Base-by-base conservation (phyloP, 2,329 filamentous ascomycete genomes). In the Alternaria sp. region DNA sequence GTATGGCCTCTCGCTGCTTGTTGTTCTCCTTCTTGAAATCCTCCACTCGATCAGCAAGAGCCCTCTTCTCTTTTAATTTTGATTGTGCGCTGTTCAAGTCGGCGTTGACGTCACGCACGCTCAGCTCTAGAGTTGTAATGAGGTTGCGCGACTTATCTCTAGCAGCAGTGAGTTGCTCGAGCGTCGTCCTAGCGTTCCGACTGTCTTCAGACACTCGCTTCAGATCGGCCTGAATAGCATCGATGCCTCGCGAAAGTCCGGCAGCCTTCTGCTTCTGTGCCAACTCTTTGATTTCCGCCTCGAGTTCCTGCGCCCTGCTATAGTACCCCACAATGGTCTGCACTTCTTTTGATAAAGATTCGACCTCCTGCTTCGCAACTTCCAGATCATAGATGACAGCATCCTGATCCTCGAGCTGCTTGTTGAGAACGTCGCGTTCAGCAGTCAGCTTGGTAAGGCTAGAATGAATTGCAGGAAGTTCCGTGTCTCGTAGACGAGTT, bases 171-270 rank as follows among this genome's bases (percentile, higher is more conserved):
- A 96, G 79, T 69, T 91, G 91, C 7, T 85, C 79, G 12, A 94
- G 84, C 43, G 83, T 85, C 42, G 83, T 83, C 73, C 91, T 93
- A 28, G 88, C 80, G 22, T 81, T 80, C 55, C 89, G 87, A 66
- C 88, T 85, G 72, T 91, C 88, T 61, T 93, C 91, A 20, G 86
- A 86, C 57, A 89, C 84, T 18, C 82, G 80, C 48, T 88, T 87
- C 62, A 93, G 87, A 48, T 93, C 87, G 54, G 91, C 89, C 69
- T 95, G 91, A 54, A 98, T 93, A 66, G 95, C 91, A 54, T 96
- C 91, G 7, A 93, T 85, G 30, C 91, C 91, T 63, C 92, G 88
- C 14, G 87, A 86, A 9, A 84, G 78, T 12, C 87, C 86, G 26
- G 85, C 83, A 14, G 89, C 87, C 71, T 90, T 88, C 73, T 97